phyloP scores from a whole-genome alignment of 352 stramenopile species.

The Phytophthora pini region DNA sequence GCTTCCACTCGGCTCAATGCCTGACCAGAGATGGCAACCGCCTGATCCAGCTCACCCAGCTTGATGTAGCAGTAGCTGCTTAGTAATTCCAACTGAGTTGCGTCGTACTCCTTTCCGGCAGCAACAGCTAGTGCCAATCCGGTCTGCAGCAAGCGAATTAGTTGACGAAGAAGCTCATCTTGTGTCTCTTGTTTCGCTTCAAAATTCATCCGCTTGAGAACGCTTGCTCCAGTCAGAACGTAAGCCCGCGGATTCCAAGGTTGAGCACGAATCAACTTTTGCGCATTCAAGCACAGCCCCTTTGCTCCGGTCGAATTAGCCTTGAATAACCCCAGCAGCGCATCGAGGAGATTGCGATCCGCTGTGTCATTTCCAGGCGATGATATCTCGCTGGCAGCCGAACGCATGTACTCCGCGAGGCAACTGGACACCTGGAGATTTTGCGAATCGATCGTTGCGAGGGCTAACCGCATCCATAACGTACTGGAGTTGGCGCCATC shows the following conservation, averaged over 20 bases:
- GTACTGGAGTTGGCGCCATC: conserved; percentile 25
- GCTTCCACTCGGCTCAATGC: conserved; percentile 36
- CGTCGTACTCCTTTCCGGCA: conserved; percentile 20
- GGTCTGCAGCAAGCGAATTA: conserved; percentile 46
- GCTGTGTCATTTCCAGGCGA: conserved; percentile 28
- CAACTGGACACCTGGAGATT: conserved; percentile 35
- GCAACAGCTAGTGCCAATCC: conserved; percentile 40
- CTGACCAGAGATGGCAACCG: conserved; percentile 17
- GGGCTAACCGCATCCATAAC: conserved; percentile 34
- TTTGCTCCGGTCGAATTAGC: conserved; percentile 17
- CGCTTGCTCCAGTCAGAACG: conserved; percentile 46
- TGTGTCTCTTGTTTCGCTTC: conserved; percentile 23
- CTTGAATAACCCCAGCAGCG: conserved; percentile 46
- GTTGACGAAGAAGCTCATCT: conserved; percentile 21
- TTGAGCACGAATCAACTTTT: conserved; percentile 70
- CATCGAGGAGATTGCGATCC: conserved; percentile 41
- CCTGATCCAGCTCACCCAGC: conserved; percentile 31
- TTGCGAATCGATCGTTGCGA: conserved; percentile 51
- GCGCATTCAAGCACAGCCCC: conserved; percentile 33
- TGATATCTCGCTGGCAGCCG: conserved; percentile 2
- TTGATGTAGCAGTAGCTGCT: conserved; percentile 51
- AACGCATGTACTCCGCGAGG: conserved; percentile 35
- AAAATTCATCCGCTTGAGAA: conserved; percentile 52
- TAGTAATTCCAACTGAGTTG: conserved; percentile 46
- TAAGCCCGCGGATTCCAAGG: conserved; percentile 68